Base-by-base conservation (phyloP, 805 yeast genomes). In the Hanseniaspora guilliermondii region DNA sequence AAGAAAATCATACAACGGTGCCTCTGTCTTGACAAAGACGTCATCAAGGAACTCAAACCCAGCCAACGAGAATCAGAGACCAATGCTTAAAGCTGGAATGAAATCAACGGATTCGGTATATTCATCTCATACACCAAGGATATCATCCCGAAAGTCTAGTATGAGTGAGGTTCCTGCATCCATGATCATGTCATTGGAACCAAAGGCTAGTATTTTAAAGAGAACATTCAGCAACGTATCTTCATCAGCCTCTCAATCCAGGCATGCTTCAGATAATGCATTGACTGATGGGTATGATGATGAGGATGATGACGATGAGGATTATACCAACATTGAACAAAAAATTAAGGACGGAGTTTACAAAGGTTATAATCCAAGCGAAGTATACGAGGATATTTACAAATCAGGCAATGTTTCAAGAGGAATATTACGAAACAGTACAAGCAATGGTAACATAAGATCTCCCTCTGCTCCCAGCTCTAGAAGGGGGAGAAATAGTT, bases 121-220 rank as follows among this genome's bases (percentile, higher is more conserved):
- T 6, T 44, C 55, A 7, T n/a, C 35, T 2, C 41, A 52, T 7
- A 42, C 24, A 24, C 55, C 55, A 9, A 52, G 35, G 16, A 19
- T 52, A 16, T 44, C 55, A 11, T 52, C 55, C 2, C 36, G 55
- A 30, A 52, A 52, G 16, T 52, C 55, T 6, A 52, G 55, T 44
- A 52, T 52, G 55, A 52, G 55, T 52, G 55, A 52, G 21, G 55
- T 52, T n/a, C 55, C 55, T 19, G 55, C 55, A 8, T 52, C 55
- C 17, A 52, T 52, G 55, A n/a, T 44, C 21, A 52, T 37, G 45
- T 36, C 55, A 16, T 30, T 52, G 35, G 55, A 52, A 24, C 55
- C 55, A 6, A 44, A 39, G 30, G 55, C 45, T 2, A 44, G 49
- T 21, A 52, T 52, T 19, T 19, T 52, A 12, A 52, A 44, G 22